phyloP scores from a whole-genome alignment of 768 basidiomycete species.

The Cyclocybe cylindracea region DNA sequence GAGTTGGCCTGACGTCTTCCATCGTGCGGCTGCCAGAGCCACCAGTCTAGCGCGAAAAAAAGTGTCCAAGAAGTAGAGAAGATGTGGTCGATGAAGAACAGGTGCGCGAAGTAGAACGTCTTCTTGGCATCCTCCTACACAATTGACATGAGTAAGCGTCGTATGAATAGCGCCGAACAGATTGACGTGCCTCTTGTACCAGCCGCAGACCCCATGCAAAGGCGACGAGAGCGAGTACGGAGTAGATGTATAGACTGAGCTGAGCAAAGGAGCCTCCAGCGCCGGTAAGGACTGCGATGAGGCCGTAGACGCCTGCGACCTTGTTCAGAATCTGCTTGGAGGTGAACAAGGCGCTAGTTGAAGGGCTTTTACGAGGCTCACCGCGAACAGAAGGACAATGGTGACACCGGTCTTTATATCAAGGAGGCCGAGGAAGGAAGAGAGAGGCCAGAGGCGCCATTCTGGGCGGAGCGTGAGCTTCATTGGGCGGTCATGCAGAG shows the following conservation, averaged over 20 bases:
- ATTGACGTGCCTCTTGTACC: constrained; percentile 72
- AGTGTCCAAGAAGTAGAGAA: constrained; percentile 90
- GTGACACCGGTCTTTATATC: constrained; percentile 95
- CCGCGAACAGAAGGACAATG: constrained; percentile 86
- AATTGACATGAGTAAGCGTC: constrained; percentile 15
- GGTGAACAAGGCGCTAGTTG: background rate
- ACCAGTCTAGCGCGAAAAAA: constrained; percentile 90
- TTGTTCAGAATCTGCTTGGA: constrained; percentile 82
- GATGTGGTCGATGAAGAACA: constrained; percentile 91
- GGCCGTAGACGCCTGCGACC: constrained; percentile 95
- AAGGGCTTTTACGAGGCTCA: constrained; percentile 39
- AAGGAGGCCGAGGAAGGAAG: constrained; percentile 82
- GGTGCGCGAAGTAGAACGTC: constrained; percentile 86
- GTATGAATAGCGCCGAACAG: constrained; percentile 4
- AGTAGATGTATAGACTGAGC: constrained; percentile 92
- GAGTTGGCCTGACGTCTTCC: constrained; percentile 82
- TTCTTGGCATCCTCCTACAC: constrained; percentile 87
- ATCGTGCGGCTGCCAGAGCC: constrained; percentile 89
- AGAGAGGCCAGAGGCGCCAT: constrained; percentile 81
- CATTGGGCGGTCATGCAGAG: constrained; percentile 44
- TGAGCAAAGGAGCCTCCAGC: constrained; percentile 94
- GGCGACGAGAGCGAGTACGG: constrained; percentile 75
- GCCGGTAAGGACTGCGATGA: constrained; percentile 88
- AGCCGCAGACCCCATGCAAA: constrained; percentile 86
- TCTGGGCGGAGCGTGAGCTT: constrained; percentile 80